These are phyloP conservation scores for Penicillium steckii DNA, from an alignment of 495 filamentous ascomycete species.

Conservation along the genomic window DNA sequence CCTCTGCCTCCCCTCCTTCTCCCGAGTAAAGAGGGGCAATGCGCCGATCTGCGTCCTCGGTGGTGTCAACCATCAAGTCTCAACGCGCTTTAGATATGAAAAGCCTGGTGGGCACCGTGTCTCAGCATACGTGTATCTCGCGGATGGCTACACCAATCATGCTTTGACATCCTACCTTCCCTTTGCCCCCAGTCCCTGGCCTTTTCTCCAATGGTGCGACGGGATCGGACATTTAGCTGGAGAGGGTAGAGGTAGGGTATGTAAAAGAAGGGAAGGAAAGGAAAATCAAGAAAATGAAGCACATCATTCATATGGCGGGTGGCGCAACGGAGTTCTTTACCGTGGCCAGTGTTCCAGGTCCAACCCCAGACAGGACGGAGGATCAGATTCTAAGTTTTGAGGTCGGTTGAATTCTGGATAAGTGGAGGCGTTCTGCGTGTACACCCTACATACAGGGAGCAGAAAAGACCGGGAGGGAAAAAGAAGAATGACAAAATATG, in stretches of 20 bases:
- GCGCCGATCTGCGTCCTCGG: constrained; percentile 6
- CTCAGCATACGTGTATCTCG: constrained; percentile 9
- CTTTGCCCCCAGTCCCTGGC: neutral
- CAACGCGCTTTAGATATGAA: neutral
- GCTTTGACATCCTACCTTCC: neutral
- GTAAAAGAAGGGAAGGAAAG: neutral
- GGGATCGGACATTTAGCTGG: neutral
- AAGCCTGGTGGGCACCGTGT: neutral
- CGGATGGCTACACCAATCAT: constrained; percentile 4
- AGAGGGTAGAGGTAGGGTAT: neutral
- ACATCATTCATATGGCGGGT: constrained; percentile 19
- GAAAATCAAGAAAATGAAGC: constrained; percentile 8
- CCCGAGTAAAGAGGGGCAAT: neutral
- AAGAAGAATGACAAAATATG: neutral
- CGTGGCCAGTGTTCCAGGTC: neutral
- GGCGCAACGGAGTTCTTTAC: constrained; percentile 9
- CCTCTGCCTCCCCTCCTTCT: neutral
- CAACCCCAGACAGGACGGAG: neutral
- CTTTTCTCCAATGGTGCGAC: constrained; percentile 4
- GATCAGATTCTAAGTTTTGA: neutral
- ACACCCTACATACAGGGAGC: too few species aligned
- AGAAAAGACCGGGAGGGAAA: neutral
- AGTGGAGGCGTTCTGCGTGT: too few species aligned
- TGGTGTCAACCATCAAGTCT: constrained; percentile 5
- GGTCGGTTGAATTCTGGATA: too few species aligned